Conservation (phyloP, 495 filamentous ascomycete genomes). For the Penicillium waksmanii region DNA sequence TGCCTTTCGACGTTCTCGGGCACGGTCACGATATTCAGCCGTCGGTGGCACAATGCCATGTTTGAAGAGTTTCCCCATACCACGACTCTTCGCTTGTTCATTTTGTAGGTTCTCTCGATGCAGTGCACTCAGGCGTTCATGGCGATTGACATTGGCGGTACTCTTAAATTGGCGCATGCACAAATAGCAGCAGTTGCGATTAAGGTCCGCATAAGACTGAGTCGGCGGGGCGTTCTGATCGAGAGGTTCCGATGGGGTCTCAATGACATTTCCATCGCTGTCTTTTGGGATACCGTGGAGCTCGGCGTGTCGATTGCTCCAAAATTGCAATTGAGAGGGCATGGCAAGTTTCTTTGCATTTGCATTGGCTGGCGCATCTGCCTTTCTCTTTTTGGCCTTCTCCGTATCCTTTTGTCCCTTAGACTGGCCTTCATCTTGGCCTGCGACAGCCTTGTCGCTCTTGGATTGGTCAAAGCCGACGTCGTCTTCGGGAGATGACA, state of each 20-base stretch:
- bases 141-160: conserved; percentile 67
- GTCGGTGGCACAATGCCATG: conserved; percentile 28
- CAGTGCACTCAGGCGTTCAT: conserved; percentile 75
- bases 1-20: conserved; percentile 75
- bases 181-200: conserved; percentile 74
- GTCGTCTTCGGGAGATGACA: conserved; percentile 56
- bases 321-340: conserved; percentile 78
- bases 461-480: conserved; percentile 24
- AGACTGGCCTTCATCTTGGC: conserved; percentile 44
- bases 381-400: conserved; percentile 76
- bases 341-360: conserved; percentile 55
- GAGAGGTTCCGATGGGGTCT: conserved; percentile 17
- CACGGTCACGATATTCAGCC: conserved; percentile 77
- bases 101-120: conserved; percentile 73
- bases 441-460: conserved; percentile 33
- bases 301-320: conserved; percentile 85
- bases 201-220: conserved; percentile 71
- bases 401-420: conserved; percentile 53
- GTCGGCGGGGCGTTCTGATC: conserved; percentile 34
- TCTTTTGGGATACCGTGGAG: conserved; percentile 64
- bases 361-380: conserved; percentile 45
- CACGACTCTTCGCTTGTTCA: conserved; percentile 59
- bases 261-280: conserved; percentile 28
- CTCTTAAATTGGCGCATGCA: conserved; percentile 77
- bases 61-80: conserved; percentile 61